A percentile compares a stretch with the other conserved stretches of the same genome.
Conservation (phyloP, 345 rosid species). For the Gossypium australe region DNA sequence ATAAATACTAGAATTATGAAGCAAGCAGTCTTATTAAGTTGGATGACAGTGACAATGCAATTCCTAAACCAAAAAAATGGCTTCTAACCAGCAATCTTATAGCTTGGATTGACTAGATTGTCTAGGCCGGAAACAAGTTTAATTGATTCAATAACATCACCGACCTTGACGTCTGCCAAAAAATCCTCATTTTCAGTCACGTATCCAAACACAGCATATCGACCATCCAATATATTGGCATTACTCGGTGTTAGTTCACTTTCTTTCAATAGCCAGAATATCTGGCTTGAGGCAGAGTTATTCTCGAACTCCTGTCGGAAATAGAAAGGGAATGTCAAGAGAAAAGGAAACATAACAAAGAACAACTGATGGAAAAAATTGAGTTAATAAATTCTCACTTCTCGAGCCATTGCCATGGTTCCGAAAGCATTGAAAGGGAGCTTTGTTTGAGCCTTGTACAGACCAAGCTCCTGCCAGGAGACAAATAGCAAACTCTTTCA, state of each 20-base stretch:
- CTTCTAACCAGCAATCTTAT: conserved; percentile 80
- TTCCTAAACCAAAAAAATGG: background rate
- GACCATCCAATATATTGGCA: conserved; percentile 92
- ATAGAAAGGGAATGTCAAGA: background rate
- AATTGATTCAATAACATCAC: conserved; percentile 83
- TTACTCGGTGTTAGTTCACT: conserved; percentile 97
- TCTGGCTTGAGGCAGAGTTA: conserved; percentile 91
- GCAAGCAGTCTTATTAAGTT: background rate
- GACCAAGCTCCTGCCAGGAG: conserved; percentile 73
- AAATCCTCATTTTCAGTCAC: conserved; percentile 76
- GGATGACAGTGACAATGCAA: background rate
- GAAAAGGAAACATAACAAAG: background rate
- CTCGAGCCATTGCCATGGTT: conserved; percentile 99
- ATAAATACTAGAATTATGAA: no score
- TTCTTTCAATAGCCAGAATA: conserved; percentile 95
- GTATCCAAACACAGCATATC: conserved; percentile 93
- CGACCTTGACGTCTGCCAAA: conserved; percentile 95
- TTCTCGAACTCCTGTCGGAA: conserved; percentile 77
- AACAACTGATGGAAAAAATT: background rate
- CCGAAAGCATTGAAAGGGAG: conserved; percentile 99
- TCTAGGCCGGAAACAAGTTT: conserved; percentile 92
- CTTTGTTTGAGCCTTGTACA: conserved; percentile 94
- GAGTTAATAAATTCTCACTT: conserved; percentile 39
- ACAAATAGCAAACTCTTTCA: background rate
- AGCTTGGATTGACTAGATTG: conserved; percentile 88